These are phyloP conservation scores for Xylona heveae DNA, from an alignment of 495 filamentous ascomycete species.

Conservation along the genomic window DNA sequence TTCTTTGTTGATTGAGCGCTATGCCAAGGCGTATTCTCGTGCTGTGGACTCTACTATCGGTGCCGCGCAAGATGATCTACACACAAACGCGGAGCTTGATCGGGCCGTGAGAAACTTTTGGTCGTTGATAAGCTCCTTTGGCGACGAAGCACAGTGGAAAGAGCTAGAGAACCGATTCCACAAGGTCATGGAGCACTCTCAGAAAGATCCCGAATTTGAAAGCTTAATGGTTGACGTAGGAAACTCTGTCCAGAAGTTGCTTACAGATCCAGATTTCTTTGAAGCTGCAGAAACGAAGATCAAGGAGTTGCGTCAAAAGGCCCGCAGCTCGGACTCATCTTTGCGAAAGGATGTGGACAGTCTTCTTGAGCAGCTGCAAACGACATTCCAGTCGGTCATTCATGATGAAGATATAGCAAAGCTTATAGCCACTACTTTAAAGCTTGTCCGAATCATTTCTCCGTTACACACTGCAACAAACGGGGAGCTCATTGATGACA, in stretches of 20 bases:
- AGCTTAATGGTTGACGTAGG: conserved; percentile 47
- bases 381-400: conserved; percentile 41
- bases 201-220: conserved; percentile 71
- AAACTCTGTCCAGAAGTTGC: conserved; percentile 50
- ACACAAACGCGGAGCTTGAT: conserved; percentile 53
- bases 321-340: conserved; percentile 37
- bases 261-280: conserved; percentile 75
- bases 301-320: conserved; percentile 44
- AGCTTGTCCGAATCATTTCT: conserved; percentile 45
- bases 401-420: conserved; percentile 49
- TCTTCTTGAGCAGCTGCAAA: conserved; percentile 44
- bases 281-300: conserved; percentile 50
- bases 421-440: conserved; percentile 36
- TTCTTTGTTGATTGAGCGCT: conserved; percentile 51
- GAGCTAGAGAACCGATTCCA: conserved; percentile 42
- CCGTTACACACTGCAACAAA: conserved; percentile 34
- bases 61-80: conserved; percentile 42
- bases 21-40: conserved; percentile 54
- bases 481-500: conserved; percentile 48
- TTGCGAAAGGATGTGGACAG: conserved; percentile 54
- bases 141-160: conserved; percentile 54
- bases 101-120: conserved; percentile 58
- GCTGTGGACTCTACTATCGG: conserved; percentile 40
- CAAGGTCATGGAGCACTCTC: conserved; percentile 47
- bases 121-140: conserved; percentile 56